Evolutionary conservation across 2,329 filamentous ascomycete genomes (phyloP).

Genomic region (Penicillium sp.): DNA sequence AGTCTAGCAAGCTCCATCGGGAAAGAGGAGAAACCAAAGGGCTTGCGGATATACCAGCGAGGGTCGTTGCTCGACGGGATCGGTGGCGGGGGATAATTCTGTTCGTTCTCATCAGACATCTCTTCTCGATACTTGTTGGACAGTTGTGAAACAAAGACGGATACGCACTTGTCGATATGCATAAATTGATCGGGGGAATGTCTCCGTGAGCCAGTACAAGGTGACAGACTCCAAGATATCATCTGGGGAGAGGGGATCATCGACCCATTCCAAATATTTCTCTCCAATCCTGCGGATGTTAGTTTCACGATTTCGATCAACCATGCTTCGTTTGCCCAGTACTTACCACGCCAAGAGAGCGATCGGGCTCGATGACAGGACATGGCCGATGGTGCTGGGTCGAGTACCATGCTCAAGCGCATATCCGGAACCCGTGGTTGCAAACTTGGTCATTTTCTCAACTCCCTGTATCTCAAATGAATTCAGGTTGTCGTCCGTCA

Average conservation of each 20-base stretch:
- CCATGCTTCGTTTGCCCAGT: neutral
- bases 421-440: constrained; percentile 25
- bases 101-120: neutral
- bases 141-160: neutral
- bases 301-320: neutral
- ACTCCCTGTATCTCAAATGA: constrained; percentile 33
- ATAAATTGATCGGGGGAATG: constrained; percentile 37
- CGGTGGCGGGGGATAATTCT: constrained; percentile 21
- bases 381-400: constrained; percentile 37
- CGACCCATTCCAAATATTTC: constrained; percentile 40
- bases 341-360: constrained; percentile 35
- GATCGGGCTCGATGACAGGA: constrained; percentile 33
- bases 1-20: constrained; percentile 43
- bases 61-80: constrained; percentile 21
- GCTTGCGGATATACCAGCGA: constrained; percentile 42
- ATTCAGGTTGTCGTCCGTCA: constrained; percentile 23
- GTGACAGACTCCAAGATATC: constrained; percentile 36
- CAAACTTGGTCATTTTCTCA: constrained; percentile 21
- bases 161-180: constrained; percentile 31
- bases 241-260: constrained; percentile 30
- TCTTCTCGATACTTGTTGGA: neutral
- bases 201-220: constrained; percentile 43
- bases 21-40: constrained; percentile 50
- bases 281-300: constrained; percentile 38
- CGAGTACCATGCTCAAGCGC: constrained; percentile 32